A percentile compares a stretch with the other conserved stretches of the same genome.
phyloP scores from a whole-genome alignment of 176 grass and related monocot species.

The Oryza glumipatula region DNA sequence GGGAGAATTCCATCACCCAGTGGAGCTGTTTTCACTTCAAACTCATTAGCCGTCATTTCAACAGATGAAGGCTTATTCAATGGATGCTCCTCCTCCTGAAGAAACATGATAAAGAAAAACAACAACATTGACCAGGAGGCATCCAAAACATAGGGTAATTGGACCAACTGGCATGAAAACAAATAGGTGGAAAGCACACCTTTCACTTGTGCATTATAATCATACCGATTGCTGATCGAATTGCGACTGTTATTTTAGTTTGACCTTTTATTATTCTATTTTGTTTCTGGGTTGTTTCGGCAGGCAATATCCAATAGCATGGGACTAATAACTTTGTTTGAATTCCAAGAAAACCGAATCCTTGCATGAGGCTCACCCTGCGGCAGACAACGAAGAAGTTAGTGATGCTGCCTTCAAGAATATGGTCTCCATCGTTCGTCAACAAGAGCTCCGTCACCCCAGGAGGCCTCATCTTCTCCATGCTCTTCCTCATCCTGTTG shows the following conservation, averaged over 20 bases:
- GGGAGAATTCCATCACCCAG: slow-evolving; percentile 78
- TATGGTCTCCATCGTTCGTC: slow-evolving; percentile 72
- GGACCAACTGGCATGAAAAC: neutral
- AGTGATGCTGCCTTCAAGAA: slow-evolving; percentile 85
- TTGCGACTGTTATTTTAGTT: neutral
- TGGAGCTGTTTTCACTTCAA: slow-evolving; percentile 84
- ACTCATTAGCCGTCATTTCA: slow-evolving; percentile 22
- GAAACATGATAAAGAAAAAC: neutral
- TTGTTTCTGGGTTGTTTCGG: neutral
- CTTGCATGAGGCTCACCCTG: slow-evolving; percentile 44
- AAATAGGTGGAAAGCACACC: neutral
- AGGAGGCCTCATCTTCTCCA: slow-evolving; percentile 92
- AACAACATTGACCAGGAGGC: neutral
- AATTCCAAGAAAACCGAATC: neutral
- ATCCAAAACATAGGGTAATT: neutral
- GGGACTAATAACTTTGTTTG: neutral
- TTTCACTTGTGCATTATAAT: neutral
- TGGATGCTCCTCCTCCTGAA: slow-evolving; percentile 43
- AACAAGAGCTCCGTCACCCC: slow-evolving; percentile 74
- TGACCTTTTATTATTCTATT: neutral
- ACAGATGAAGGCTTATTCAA: neutral
- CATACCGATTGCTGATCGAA: neutral
- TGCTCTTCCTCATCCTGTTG: slow-evolving; percentile 65
- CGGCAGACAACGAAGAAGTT: slow-evolving; percentile 84
- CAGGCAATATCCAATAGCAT: neutral